phyloP scores from a whole-genome alignment of 495 filamentous ascomycete genomes.

The Glonium stellatum region DNA sequence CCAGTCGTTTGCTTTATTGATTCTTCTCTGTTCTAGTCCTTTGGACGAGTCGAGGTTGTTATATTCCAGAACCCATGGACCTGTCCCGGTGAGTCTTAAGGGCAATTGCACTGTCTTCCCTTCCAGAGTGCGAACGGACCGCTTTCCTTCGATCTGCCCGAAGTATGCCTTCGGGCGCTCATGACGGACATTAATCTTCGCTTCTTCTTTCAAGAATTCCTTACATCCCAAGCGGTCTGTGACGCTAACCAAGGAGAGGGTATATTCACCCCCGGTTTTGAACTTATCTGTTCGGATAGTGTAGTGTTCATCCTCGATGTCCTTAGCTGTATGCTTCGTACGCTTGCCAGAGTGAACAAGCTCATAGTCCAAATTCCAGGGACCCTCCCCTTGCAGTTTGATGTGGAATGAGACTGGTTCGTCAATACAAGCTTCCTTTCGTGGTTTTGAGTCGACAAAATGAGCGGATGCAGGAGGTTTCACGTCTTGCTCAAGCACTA shows the following conservation, averaged over 20 bases:
- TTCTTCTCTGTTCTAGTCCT: conserved; percentile 26
- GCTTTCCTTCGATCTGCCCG: conserved; percentile 70
- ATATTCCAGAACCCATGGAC: conserved; percentile 74
- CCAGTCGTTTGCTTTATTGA: conserved; percentile 61
- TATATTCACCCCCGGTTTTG: conserved; percentile 77
- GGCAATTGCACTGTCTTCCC: conserved; percentile 65
- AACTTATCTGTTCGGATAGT: conserved; percentile 69
- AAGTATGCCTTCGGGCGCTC: conserved; percentile 81
- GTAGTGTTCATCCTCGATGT: conserved; percentile 51
- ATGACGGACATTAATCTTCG: conserved; percentile 75
- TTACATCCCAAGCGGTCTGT: conserved; percentile 83
- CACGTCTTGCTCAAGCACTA: conserved; percentile 76
- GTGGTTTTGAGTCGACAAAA: conserved; percentile 50
- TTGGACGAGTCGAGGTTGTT: conserved; percentile 12
- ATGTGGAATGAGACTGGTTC: conserved; percentile 68
- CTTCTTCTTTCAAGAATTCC: conserved; percentile 69
- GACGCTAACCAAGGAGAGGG: conserved; percentile 69
- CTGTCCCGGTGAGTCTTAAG: conserved; percentile 71
- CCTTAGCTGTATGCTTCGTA: conserved; percentile 55
- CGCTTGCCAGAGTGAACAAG: conserved; percentile 84
- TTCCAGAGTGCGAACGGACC: conserved; percentile 66
- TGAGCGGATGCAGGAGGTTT: conserved; percentile 81
- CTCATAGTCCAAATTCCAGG: conserved; percentile 89
- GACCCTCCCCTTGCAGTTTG: conserved; percentile 67
- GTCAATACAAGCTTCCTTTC: conserved; percentile 68